A percentile compares a stretch with the other conserved stretches of the same genome.
Conservation (phyloP, 139 green algal species). For the Zygnema cylindricum region DNA sequence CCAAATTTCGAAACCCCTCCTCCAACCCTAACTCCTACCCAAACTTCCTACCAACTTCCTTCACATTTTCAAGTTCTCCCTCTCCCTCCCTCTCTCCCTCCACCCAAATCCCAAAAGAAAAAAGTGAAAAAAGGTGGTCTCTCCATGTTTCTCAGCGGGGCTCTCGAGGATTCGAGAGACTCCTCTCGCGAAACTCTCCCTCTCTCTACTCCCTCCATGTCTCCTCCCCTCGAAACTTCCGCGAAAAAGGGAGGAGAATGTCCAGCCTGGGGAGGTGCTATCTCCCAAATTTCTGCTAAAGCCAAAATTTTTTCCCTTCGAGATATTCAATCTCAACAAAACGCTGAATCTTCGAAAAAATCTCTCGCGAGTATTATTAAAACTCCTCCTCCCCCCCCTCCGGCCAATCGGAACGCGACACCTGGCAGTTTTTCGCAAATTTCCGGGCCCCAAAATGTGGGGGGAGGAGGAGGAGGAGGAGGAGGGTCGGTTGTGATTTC, state of each 20-base stretch:
- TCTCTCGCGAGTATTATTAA: not conserved
- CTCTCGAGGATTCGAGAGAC: slow-evolving; percentile 4
- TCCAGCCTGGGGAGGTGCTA: slow-evolving; percentile 15
- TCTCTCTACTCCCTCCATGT: not conserved
- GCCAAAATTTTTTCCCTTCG: not conserved
- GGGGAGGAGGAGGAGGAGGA: not conserved
- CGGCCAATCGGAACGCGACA: not conserved
- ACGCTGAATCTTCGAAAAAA: not conserved
- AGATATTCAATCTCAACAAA: slow-evolving; percentile 41
- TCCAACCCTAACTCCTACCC: too few relatives aligned
- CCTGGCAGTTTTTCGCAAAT: not conserved
- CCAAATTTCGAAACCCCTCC: too few relatives aligned
- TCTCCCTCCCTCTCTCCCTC: not conserved
- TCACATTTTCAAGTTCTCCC: not conserved
- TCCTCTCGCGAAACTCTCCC: not conserved
- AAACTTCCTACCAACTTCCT: too few relatives aligned
- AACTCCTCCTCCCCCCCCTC: not conserved
- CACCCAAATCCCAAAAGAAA: slow-evolving; percentile 12
- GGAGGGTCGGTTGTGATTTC: not conserved
- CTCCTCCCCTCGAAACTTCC: not conserved
- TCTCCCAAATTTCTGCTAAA: not conserved
- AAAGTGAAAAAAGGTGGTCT: slow-evolving; percentile 30
- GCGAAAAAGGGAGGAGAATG: not conserved
- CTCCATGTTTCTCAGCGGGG: slow-evolving; percentile 49
- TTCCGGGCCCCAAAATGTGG: too few relatives aligned